Evolutionary conservation across 2,329 filamentous ascomycete species (phyloP).

Genomic region (Cytospora chrysosperma): DNA sequence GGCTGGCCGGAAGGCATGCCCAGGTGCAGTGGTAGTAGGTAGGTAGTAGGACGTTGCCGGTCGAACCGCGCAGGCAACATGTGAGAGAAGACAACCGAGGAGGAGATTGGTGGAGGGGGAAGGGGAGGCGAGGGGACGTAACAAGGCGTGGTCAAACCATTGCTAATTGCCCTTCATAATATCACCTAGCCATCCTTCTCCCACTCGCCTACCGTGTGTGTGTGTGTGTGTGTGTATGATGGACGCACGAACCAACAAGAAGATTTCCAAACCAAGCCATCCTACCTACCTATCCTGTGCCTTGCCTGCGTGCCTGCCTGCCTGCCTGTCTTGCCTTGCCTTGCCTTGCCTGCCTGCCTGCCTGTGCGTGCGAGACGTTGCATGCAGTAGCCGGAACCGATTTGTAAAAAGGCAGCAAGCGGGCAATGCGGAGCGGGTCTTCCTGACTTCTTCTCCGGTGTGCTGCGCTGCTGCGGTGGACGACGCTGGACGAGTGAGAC

Average conservation of each 20-base stretch:
- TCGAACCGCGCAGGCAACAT: not conserved
- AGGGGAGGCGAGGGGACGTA: not conserved
- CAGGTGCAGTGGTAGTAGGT: too few species aligned
- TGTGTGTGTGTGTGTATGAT: too few species aligned
- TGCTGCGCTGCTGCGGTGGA: not conserved
- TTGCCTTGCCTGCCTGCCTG: too few species aligned
- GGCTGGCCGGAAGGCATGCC: not conserved
- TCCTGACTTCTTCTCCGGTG: not conserved
- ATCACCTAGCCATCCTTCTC: not conserved
- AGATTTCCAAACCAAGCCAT: too few species aligned
- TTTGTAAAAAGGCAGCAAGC: not conserved
- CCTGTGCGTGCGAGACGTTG: constrained; percentile 4
- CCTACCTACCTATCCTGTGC: too few species aligned
- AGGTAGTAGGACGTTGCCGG: not conserved
- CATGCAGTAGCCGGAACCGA: constrained; percentile 5
- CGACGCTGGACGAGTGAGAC: constrained; percentile 18
- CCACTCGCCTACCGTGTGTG: too few species aligned
- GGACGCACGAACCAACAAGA: too few species aligned
- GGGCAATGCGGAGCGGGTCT: constrained; percentile 13
- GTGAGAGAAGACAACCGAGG: not conserved
- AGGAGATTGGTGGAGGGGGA: not conserved
- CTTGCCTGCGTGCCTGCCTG: too few species aligned
- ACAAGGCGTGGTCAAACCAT: not conserved
- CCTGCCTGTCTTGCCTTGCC: too few species aligned
- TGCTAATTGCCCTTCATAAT: constrained; percentile 5